phyloP scores from a whole-genome alignment of 2,329 filamentous ascomycete genomes.

The Talaromyces sp. region DNA sequence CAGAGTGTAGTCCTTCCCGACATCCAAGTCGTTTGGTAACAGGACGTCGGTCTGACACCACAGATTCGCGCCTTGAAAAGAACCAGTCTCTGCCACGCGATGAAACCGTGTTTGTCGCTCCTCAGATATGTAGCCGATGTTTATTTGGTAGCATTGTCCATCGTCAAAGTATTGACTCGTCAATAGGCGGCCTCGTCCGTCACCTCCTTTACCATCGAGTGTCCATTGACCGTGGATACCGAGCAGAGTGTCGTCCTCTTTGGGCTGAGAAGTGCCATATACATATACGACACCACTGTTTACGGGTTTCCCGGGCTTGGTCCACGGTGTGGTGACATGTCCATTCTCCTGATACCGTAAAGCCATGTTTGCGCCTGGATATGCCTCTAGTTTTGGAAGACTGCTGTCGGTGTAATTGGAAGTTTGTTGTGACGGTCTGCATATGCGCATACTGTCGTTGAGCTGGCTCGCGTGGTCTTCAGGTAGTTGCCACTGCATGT shows the following conservation, averaged over 20 bases:
- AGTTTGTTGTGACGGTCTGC: constrained; percentile 61
- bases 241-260: constrained; percentile 56
- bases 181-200: constrained; percentile 72
- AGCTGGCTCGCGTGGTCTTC: constrained; percentile 49
- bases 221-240: constrained; percentile 76
- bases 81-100: constrained; percentile 45
- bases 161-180: constrained; percentile 83
- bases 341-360: constrained; percentile 72
- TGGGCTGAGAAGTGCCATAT: constrained; percentile 65
- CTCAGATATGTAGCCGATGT: constrained; percentile 55
- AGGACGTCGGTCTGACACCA: constrained; percentile 79
- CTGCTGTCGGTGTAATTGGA: constrained; percentile 57
- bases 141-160: constrained; percentile 81
- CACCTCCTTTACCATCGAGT: constrained; percentile 72
- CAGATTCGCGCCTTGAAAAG: constrained; percentile 56
- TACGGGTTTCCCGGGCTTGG: constrained; percentile 57
- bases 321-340: constrained; percentile 62
- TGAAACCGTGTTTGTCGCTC: constrained; percentile 58
- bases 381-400: constrained; percentile 57
- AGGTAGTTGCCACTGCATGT: constrained; percentile 64
- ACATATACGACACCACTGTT: constrained; percentile 71
- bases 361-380: constrained; percentile 62
- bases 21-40: constrained; percentile 64
- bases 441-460: constrained; percentile 55
- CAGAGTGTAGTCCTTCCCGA: constrained; percentile 68